Evolutionary conservation across 371 early-diverging fungal genomes (phyloP).

Genomic region (Zychaea mexicana): DNA sequence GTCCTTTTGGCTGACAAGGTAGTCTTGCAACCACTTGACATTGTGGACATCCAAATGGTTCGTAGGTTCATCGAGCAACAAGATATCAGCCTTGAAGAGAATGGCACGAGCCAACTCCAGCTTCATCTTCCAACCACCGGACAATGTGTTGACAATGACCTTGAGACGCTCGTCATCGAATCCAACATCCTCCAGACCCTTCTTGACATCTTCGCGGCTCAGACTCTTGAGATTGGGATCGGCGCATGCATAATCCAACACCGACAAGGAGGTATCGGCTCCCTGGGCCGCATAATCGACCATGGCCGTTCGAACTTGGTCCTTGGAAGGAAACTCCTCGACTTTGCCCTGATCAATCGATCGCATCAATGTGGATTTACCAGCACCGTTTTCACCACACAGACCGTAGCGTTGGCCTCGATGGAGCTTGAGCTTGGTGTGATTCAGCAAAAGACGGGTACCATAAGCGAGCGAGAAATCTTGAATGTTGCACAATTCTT

Average conservation of each 20-base stretch:
- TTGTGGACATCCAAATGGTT: constrained; percentile 91
- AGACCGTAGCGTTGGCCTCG: constrained; percentile 82
- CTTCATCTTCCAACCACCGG: constrained; percentile 94
- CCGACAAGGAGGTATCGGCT: constrained; percentile 62
- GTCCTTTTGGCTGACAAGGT: constrained; percentile 87
- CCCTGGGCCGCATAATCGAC: constrained; percentile 79
- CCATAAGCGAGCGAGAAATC: constrained; percentile 83
- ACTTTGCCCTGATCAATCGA: constrained; percentile 75
- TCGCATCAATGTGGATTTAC: constrained; percentile 91
- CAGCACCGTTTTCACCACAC: constrained; percentile 90
- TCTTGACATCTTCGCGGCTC: constrained; percentile 53
- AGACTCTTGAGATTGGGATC: constrained; percentile 52
- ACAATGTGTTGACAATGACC: constrained; percentile 65
- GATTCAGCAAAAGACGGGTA: constrained; percentile 79
- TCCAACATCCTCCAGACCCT: constrained; percentile 62
- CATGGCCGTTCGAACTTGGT: constrained; percentile 68
- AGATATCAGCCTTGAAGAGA: constrained; percentile 83
- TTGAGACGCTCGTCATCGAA: constrained; percentile 65
- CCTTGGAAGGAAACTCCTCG: constrained; percentile 76
- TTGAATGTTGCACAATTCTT: constrained; percentile 74
- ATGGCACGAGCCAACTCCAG: constrained; percentile 83
- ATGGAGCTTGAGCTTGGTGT: constrained; percentile 76
- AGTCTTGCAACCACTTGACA: constrained; percentile 95
- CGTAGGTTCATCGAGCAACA: constrained; percentile 98
- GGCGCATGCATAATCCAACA: constrained; percentile 64